Evolutionary conservation across 768 basidiomycete species (phyloP).

Genomic region (Cystofilobasidium bisporidii): DNA sequence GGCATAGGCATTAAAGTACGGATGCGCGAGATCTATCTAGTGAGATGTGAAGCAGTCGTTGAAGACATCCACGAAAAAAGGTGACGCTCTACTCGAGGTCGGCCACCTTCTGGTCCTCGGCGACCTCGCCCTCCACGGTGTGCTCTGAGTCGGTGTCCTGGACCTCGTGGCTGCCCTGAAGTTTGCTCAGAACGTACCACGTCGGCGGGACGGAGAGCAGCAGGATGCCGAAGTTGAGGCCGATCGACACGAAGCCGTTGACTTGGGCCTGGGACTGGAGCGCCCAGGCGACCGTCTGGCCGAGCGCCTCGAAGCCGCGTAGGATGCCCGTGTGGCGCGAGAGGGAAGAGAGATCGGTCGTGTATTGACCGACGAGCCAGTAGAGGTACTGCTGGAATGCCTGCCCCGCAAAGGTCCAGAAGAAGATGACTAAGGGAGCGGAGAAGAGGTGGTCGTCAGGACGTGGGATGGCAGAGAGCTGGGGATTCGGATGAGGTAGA

Average conservation of each 20-base stretch:
- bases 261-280: slow-evolving; percentile 9
- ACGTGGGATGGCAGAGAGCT: slow-evolving; percentile 28
- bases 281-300: slow-evolving; percentile 36
- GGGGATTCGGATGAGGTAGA: neutral
- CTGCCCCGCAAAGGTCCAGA: slow-evolving; percentile 33
- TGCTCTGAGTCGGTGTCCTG: neutral
- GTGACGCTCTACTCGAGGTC: too few relatives aligned
- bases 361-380: slow-evolving; percentile 34
- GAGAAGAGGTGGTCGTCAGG: slow-evolving; percentile 27
- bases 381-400: slow-evolving; percentile 31
- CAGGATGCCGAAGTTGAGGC: slow-evolving; percentile 23
- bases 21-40: too few relatives aligned
- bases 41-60: too few relatives aligned
- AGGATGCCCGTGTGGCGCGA: slow-evolving; percentile 33
- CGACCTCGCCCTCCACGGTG: neutral
- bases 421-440: slow-evolving; percentile 33
- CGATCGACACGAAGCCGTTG: slow-evolving; percentile 15
- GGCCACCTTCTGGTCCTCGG: too few relatives aligned
- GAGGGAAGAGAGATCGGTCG: slow-evolving; percentile 30
- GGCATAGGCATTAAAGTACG: too few relatives aligned
- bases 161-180: neutral
- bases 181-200: neutral
- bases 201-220: slow-evolving; percentile 15
- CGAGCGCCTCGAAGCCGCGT: slow-evolving; percentile 33
- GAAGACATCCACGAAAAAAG: too few relatives aligned